Percentiles rank a stretch among this genome's conserved stretches.
phyloP scores from a whole-genome alignment of 345 rosid genomes.

The Salix brachista region DNA sequence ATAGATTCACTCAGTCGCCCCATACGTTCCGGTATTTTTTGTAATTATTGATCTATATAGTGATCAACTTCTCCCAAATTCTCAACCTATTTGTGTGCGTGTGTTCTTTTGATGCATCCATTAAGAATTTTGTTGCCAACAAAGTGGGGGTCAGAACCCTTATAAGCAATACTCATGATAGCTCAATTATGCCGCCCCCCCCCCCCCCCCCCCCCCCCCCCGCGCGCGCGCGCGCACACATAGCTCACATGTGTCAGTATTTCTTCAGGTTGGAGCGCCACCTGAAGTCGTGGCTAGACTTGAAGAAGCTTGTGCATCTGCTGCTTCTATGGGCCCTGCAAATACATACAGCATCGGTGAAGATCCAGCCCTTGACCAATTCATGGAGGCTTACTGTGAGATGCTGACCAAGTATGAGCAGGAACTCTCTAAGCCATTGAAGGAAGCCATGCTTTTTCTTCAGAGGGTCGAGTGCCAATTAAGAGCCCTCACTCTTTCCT shows the following conservation, averaged over 20 bases:
- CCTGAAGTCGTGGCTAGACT: constrained; percentile 75
- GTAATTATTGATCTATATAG: neutral
- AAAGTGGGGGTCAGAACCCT: constrained; percentile 24
- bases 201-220: neutral
- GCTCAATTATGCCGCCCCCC: neutral
- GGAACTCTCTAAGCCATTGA: constrained; percentile 91
- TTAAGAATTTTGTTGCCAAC: neutral
- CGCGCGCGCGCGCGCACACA: neutral
- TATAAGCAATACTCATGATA: constrained; percentile 1
- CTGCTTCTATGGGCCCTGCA: constrained; percentile 40
- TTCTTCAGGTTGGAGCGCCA: constrained; percentile 86
- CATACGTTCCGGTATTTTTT: neutral
- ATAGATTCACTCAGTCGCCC: neutral
- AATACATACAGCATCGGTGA: constrained; percentile 51
- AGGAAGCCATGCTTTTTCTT: constrained; percentile 88
- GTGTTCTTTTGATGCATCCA: neutral
- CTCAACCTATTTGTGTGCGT: neutral
- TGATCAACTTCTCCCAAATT: neutral
- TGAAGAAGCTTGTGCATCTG: constrained; percentile 76
- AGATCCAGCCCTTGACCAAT: constrained; percentile 95
- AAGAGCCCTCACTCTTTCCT: constrained; percentile 64
- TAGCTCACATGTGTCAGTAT: neutral
- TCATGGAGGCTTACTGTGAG: constrained; percentile 99
- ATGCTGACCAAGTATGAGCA: constrained; percentile 93
- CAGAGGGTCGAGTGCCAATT: constrained; percentile 79